A percentile compares a stretch with the other conserved stretches of the same genome.
Conservation (phyloP, 352 stramenopile species). For the Globisporangium canariense region DNA sequence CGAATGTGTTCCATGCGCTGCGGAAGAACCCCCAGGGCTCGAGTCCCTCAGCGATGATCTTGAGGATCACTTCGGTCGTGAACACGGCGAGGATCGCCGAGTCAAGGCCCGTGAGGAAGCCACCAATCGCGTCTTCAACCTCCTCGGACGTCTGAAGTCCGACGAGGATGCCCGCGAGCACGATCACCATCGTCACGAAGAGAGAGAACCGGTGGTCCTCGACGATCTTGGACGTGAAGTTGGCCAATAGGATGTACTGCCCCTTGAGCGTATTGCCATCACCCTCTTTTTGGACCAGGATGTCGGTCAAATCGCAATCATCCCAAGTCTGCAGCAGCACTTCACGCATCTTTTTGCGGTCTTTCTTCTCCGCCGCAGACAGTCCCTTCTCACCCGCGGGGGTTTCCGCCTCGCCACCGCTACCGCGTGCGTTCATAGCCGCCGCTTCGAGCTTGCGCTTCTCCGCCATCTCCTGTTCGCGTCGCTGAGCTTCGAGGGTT, state of each 20-base stretch:
- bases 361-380: conserved; percentile 44
- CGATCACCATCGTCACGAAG: conserved; percentile 80
- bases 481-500: conserved; percentile 41
- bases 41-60: conserved; percentile 72
- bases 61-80: conserved; percentile 71
- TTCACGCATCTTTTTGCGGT: conserved; percentile 72
- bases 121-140: conserved; percentile 44
- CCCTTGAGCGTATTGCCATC: conserved; percentile 48
- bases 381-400: conserved; percentile 37
- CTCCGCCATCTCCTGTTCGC: conserved; percentile 39
- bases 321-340: conserved; percentile 76
- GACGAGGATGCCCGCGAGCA: conserved; percentile 71
- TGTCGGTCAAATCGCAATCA: conserved; percentile 68
- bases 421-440: neutral
- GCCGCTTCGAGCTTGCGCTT: conserved; percentile 28
- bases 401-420: neutral
- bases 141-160: conserved; percentile 70
- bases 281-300: conserved; percentile 45
- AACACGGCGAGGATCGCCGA: conserved; percentile 72
- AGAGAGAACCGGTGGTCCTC: conserved; percentile 53
- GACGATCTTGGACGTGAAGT: conserved; percentile 42
- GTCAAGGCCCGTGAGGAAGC: conserved; percentile 48
- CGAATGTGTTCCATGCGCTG: conserved; percentile 77
- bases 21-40: conserved; percentile 78
- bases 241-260: conserved; percentile 42